Evolutionary conservation across 129 eudicot species (phyloP).

Genomic region (Ambrosia artemisiifolia): DNA sequence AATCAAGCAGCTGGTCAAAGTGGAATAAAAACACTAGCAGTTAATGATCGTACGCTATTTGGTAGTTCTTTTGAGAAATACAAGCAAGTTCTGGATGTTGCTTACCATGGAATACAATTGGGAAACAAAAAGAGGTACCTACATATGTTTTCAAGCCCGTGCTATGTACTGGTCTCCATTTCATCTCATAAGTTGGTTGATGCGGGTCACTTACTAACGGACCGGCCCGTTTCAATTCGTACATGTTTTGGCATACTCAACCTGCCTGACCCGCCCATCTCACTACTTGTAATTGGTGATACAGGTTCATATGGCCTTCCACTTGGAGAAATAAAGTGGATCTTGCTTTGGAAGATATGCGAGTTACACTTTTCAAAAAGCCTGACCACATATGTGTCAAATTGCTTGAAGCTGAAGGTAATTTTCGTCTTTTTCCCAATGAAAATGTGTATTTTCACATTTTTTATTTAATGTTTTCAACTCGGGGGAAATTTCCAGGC

Average conservation of each 20-base stretch:
- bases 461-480: slow-evolving; percentile 1
- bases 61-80: slow-evolving; percentile 45
- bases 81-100: slow-evolving; percentile 43
- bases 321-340: slow-evolving; percentile 57
- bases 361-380: slow-evolving; percentile 9
- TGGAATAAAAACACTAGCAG: slow-evolving; percentile 32
- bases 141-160: not conserved
- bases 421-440: not conserved
- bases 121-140: slow-evolving; percentile 41
- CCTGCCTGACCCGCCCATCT: not conserved
- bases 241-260: not conserved
- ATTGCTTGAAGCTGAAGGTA: slow-evolving; percentile 41
- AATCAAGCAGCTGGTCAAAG: slow-evolving; percentile 48
- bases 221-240: too few species aligned
- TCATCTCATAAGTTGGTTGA: not conserved
- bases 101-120: slow-evolving; percentile 37
- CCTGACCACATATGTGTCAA: slow-evolving; percentile 15
- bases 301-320: slow-evolving; percentile 55
- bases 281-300: slow-evolving; percentile 2
- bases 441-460: not conserved
- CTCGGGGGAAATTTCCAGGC: slow-evolving; percentile 31
- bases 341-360: slow-evolving; percentile 31
- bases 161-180: not conserved
- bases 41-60: slow-evolving; percentile 13
- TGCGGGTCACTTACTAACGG: not conserved